Base-by-base conservation (phyloP, 495 filamentous ascomycete species). In the Schizothecium vesticola region DNA sequence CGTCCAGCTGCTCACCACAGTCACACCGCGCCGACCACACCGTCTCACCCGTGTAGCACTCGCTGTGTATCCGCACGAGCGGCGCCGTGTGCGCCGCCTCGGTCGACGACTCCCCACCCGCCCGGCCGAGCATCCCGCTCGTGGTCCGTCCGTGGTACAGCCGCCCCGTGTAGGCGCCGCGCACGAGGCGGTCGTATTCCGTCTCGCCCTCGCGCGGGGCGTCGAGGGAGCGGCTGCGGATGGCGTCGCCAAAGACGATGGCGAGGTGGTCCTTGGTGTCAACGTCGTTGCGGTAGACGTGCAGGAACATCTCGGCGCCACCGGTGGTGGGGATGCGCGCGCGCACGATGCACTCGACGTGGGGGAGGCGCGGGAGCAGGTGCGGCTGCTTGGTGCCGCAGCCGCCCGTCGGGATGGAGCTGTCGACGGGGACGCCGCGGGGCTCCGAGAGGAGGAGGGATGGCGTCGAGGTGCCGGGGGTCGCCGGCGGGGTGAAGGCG, bases 1-100 rank as follows among this genome's bases (percentile, higher is more conserved):
- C 95, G 74, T 99, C 95, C 2, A 99, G 83, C 77, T 99, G 95
- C 78, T 98, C 96, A 28, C 95, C 95, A 76, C 95, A 99, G 78
- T 99, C 95, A 78, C 95, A 99, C 6, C 95, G 88, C 25, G 96
- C 94, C 1, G 92, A 96, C 95, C 95, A 98, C 0, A 94, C 94
- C 0, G 94, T 98, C 81, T 99, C 95, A 16, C 95, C 95, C 0
- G 95, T 99, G 78, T 99, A 99, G 82, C 95, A 99, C 77, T 99
- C 95, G 9, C 91, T 95, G 77, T 99, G 95, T 77, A 99, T 98
- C 65, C 95, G 86, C 19, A 98, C 94, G 51, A 98, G 82, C 0
- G 96, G 93, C 28, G 76, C 61, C 2, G 78, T 65, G 4, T 60
- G 31, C 0, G 13, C 13, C 4, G 13, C 3, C 31, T 63, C 58